A percentile compares a stretch with the other conserved stretches of the same genome.
Conservation (phyloP, 257 asterid genomes). For the Coffea canephora region DNA sequence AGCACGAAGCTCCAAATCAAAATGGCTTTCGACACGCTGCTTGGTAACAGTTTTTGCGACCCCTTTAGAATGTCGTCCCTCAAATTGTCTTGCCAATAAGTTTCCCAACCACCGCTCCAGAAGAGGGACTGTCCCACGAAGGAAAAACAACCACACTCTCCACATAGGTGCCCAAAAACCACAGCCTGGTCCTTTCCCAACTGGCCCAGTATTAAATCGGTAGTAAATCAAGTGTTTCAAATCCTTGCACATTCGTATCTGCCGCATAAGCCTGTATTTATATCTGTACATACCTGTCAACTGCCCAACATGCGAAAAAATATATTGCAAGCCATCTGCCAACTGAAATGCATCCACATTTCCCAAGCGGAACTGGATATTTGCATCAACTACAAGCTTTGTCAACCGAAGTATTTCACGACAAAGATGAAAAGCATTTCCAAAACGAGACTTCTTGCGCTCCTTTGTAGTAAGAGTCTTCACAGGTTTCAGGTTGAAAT, state of each 20-base stretch:
- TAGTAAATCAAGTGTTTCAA: constrained; percentile 95
- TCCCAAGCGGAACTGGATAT: constrained; percentile 96
- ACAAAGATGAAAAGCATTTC: constrained; percentile 98
- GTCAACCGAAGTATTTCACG: constrained; percentile 97
- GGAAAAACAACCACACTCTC: constrained; percentile 99
- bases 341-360: constrained; percentile 94
- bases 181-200: constrained; percentile 99
- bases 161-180: constrained; percentile 99
- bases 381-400: constrained; percentile 97
- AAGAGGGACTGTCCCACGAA: constrained; percentile 98
- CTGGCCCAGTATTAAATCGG: constrained; percentile 98
- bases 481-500: constrained; percentile 95
- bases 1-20: constrained; percentile 99
- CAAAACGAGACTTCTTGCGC: constrained; percentile 93
- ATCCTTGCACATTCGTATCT: constrained; percentile 98
- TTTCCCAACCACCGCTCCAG: constrained; percentile 98
- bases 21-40: constrained; percentile 99
- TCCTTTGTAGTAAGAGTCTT: constrained; percentile 98
- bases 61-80: constrained; percentile 92
- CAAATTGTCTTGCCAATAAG: constrained; percentile 94
- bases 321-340: constrained; percentile 98
- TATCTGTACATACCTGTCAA: constrained; percentile 98
- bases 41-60: constrained; percentile 99
- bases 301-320: constrained; percentile 97
- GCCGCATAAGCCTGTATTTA: constrained; percentile 98